Percentiles rank a stretch among this genome's conserved stretches.
These are phyloP conservation scores for Leccinum angustisporum DNA, from an alignment of 1,284 basidiomycete species.

Conservation along the genomic window DNA sequence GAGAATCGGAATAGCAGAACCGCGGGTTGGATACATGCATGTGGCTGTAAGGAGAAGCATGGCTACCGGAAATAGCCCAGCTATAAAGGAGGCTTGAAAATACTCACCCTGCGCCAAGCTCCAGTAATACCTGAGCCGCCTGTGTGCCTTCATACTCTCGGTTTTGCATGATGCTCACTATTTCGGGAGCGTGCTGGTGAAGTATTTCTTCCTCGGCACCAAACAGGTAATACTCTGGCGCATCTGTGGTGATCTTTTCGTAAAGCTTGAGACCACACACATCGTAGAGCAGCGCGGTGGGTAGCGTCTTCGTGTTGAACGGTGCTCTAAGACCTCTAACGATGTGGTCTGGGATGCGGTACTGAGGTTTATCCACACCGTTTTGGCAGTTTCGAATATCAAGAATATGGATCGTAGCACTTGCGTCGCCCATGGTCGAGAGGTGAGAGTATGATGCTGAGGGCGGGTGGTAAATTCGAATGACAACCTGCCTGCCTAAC, in stretches of 20 bases:
- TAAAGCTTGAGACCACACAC: constrained; percentile 82
- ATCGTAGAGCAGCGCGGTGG: constrained; percentile 87
- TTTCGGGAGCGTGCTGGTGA: constrained; percentile 59
- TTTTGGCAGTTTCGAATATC: constrained; percentile 26
- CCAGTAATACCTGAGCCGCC: constrained; percentile 61
- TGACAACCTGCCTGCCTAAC: not conserved
- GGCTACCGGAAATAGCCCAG: not conserved
- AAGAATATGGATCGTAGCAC: constrained; percentile 19
- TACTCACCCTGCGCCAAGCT: constrained; percentile 85
- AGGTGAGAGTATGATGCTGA: not conserved
- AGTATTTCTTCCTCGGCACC: constrained; percentile 73
- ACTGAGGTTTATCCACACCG: constrained; percentile 3
- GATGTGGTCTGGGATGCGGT: constrained; percentile 48
- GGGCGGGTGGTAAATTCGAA: not conserved
- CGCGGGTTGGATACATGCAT: not conserved
- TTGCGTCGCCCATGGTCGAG: constrained; percentile 26
- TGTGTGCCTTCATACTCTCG: constrained; percentile 43
- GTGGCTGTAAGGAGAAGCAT: not conserved
- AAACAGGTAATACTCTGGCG: constrained; percentile 89
- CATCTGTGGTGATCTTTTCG: constrained; percentile 81
- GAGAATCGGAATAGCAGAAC: not conserved
- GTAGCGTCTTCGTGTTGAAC: constrained; percentile 62
- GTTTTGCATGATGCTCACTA: constrained; percentile 73
- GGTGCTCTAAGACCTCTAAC: constrained; percentile 56
- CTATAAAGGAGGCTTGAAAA: constrained; percentile 1